Evolutionary conservation across 257 asterid genomes (phyloP).

Genomic region (Catharanthus roseus): DNA sequence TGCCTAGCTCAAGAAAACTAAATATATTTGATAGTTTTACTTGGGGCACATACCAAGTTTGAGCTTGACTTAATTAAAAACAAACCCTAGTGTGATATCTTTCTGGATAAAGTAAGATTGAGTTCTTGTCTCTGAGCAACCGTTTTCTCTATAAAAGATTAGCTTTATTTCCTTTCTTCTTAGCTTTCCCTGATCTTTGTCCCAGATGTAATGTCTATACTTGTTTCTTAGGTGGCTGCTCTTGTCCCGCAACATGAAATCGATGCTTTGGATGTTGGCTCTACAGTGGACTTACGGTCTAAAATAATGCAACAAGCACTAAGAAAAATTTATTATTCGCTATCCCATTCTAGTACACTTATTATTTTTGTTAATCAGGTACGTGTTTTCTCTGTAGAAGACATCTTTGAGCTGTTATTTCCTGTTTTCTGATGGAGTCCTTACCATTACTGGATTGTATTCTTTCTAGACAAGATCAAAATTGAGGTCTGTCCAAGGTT

Average conservation of each 20-base stretch:
- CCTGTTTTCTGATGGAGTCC: not conserved
- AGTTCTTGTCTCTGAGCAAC: not conserved
- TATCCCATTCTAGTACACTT: slow-evolving; percentile 73
- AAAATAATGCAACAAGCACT: slow-evolving; percentile 86
- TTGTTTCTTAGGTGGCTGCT: slow-evolving; percentile 84
- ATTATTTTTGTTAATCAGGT: slow-evolving; percentile 94
- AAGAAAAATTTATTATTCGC: slow-evolving; percentile 74
- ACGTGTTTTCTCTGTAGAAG: slow-evolving; percentile 18
- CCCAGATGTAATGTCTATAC: slow-evolving; percentile 12
- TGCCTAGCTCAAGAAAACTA: not conserved
- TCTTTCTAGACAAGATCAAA: slow-evolving; percentile 54
- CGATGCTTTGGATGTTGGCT: slow-evolving; percentile 43
- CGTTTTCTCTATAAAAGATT: not conserved
- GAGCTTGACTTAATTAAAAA: not conserved
- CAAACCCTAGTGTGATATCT: not conserved
- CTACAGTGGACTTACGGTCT: slow-evolving; percentile 50
- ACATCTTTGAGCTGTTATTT: not conserved
- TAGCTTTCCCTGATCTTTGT: slow-evolving; percentile 1
- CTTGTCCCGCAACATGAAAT: slow-evolving; percentile 80
- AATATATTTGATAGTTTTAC: not conserved
- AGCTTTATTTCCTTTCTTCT: slow-evolving; percentile 6
- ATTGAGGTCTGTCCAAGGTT: slow-evolving; percentile 40
- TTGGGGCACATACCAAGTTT: not conserved
- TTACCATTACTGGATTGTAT: slow-evolving; percentile 8
- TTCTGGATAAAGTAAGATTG: not conserved